Evolutionary conservation across 2,329 filamentous ascomycete species (phyloP).

Genomic region (Beauveria bassiana): DNA sequence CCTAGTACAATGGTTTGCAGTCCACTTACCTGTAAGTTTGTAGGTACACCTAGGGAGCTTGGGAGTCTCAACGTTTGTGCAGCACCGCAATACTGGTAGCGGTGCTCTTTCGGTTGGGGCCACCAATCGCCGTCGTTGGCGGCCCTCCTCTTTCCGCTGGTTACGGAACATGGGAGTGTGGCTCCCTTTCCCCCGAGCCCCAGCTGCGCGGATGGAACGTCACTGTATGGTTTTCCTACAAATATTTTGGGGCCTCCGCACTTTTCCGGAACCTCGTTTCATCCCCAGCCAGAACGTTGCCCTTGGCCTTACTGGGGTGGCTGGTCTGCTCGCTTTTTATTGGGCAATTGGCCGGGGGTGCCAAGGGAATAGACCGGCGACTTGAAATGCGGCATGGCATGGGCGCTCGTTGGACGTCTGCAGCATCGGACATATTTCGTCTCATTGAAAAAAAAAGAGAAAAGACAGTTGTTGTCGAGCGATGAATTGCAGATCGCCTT

Average conservation of each 20-base stretch:
- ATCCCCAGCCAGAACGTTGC: neutral
- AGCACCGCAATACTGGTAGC: neutral
- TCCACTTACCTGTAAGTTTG: no score
- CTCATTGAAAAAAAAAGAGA: no score
- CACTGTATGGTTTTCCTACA: neutral
- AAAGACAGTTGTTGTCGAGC: no score
- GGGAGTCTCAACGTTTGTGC: no score
- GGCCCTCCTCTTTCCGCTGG: neutral
- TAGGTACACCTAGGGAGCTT: no score
- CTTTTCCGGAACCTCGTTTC: conserved; percentile 1
- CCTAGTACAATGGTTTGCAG: no score
- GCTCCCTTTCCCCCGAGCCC: neutral
- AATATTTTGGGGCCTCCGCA: neutral
- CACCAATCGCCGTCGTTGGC: neutral
- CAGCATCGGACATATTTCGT: no score
- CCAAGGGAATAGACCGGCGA: neutral
- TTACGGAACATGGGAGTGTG: conserved; percentile 5
- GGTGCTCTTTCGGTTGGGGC: neutral
- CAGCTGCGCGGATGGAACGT: conserved; percentile 7
- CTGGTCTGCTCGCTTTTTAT: neutral
- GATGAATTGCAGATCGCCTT: no score
- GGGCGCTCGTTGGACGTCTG: no score
- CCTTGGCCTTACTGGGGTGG: neutral
- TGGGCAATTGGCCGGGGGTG: neutral
- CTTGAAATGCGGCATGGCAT: no score